These are phyloP conservation scores for Lipomyces sp. DNA, from an alignment of 805 yeast genomes.

Conservation along the genomic window DNA sequence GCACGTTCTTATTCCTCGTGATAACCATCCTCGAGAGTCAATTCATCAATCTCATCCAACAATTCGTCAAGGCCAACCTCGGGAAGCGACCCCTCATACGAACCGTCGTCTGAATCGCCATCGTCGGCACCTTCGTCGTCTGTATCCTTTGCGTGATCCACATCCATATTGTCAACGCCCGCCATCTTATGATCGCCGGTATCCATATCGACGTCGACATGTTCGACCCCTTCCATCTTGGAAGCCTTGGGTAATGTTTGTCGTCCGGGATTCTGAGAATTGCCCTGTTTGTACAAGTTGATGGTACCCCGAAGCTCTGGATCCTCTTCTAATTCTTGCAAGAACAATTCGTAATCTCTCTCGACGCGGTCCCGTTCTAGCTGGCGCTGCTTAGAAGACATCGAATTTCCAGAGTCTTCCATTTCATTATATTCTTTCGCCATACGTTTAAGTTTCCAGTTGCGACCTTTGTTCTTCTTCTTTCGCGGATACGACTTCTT, in stretches of 20 bases:
- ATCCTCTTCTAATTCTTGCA: slow-evolving; percentile 97
- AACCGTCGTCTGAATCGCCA: slow-evolving; percentile 34
- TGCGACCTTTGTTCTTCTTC: slow-evolving; percentile 74
- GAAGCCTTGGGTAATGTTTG: slow-evolving; percentile 19
- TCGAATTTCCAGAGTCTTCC: slow-evolving; percentile 55
- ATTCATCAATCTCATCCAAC: slow-evolving; percentile 90
- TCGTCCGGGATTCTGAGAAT: slow-evolving; percentile 36
- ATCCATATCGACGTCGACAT: slow-evolving; percentile 28
- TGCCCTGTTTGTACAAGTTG: slow-evolving; percentile 76
- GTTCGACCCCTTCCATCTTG: slow-evolving; percentile 22
- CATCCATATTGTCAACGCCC: slow-evolving; percentile 5
- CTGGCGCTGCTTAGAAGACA: slow-evolving; percentile 53
- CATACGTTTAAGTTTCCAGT: slow-evolving; percentile 95
- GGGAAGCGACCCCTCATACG: slow-evolving; percentile 52
- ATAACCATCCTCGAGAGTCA: slow-evolving; percentile 70
- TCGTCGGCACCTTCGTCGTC: slow-evolving; percentile 19
- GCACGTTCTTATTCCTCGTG: slow-evolving; percentile 12
- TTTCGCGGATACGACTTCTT: slow-evolving; percentile 86
- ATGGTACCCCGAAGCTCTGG: slow-evolving; percentile 88
- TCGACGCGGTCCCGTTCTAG: slow-evolving; percentile 92
- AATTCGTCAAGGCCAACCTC: slow-evolving; percentile 88
- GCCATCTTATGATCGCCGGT: slow-evolving; percentile 26
- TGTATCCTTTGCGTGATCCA: slow-evolving; percentile 3
- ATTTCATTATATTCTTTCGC: slow-evolving; percentile 92
- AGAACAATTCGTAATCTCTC: slow-evolving; percentile 91